phyloP scores from a whole-genome alignment of 116 monocot genomes.

The Iris pallida region DNA sequence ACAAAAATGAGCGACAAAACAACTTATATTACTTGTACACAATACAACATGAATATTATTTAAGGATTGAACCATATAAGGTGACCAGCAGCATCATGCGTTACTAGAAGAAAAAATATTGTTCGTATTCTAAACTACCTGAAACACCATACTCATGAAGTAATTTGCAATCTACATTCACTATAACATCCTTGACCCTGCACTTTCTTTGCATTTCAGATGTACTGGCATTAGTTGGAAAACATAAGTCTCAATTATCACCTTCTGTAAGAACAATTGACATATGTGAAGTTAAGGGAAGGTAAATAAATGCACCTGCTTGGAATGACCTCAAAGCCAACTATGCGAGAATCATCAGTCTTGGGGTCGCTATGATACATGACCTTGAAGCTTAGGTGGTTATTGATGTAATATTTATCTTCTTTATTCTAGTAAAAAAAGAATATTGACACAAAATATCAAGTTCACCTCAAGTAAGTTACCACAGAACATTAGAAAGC shows the following conservation, averaged over 20 bases:
- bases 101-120: too few relatives aligned
- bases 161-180: too few relatives aligned
- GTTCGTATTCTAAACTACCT: too few relatives aligned
- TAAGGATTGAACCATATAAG: too few relatives aligned
- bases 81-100: too few relatives aligned
- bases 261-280: background rate
- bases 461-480: background rate
- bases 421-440: conserved; percentile 12
- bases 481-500: background rate
- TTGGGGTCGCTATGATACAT: conserved; percentile 14
- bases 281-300: background rate
- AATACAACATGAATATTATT: too few relatives aligned
- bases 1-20: too few relatives aligned
- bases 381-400: conserved; percentile 16
- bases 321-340: conserved; percentile 19
- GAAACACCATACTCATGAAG: too few relatives aligned
- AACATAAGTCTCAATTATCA: background rate
- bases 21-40: too few relatives aligned
- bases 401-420: conserved; percentile 20
- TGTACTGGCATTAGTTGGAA: too few relatives aligned
- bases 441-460: background rate
- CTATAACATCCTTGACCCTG: too few relatives aligned
- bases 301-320: conserved; percentile 10
- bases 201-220: too few relatives aligned
- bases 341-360: conserved; percentile 11